Percentiles rank a stretch among this genome's conserved stretches.
Conservation (phyloP, 2,329 filamentous ascomycete genomes). For the Cordyceps javanica region DNA sequence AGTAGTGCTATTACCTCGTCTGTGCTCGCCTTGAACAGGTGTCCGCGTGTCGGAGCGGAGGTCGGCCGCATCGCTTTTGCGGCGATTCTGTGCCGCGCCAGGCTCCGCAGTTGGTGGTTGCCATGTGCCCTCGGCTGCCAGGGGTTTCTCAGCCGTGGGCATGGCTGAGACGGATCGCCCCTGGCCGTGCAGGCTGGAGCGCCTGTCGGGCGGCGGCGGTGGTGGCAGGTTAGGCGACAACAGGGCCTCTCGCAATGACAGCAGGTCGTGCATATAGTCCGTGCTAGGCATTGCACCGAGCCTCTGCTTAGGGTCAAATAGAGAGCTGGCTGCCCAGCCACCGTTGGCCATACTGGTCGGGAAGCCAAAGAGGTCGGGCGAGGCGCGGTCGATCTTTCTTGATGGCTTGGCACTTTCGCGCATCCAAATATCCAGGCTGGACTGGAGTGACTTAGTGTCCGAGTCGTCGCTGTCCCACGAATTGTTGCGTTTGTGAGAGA, state of each 20-base stretch:
- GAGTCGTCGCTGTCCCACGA: slow-evolving; percentile 42
- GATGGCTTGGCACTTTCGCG: slow-evolving; percentile 43
- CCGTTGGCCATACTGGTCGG: slow-evolving; percentile 31
- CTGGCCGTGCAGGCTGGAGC: slow-evolving; percentile 47
- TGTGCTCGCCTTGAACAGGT: slow-evolving; percentile 23
- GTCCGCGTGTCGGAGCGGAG: slow-evolving; percentile 5
- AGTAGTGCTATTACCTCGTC: slow-evolving; percentile 25
- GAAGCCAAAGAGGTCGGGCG: slow-evolving; percentile 51
- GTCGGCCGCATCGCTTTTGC: slow-evolving; percentile 12
- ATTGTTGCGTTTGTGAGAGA: slow-evolving; percentile 32
- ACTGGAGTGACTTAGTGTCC: slow-evolving; percentile 36
- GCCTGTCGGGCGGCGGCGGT: slow-evolving; percentile 43
- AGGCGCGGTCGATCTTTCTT: slow-evolving; percentile 25
- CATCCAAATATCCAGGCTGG: slow-evolving; percentile 53
- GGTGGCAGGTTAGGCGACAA: slow-evolving; percentile 35
- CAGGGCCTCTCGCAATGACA: slow-evolving; percentile 34
- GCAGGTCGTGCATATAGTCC: slow-evolving; percentile 41
- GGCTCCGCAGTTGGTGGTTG: slow-evolving; percentile 15
- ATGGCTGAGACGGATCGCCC: slow-evolving; percentile 29
- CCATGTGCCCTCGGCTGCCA: slow-evolving; percentile 7
- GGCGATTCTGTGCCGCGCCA: slow-evolving; percentile 14
- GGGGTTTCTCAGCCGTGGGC: slow-evolving; percentile 13
- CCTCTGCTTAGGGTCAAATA: slow-evolving; percentile 34
- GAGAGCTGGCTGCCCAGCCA: slow-evolving; percentile 42
- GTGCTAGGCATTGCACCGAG: slow-evolving; percentile 22